A percentile compares a stretch with the other conserved stretches of the same genome.
These are phyloP conservation scores for Scutellaria minor DNA, from an alignment of 257 asterid genomes.

Conservation along the genomic window DNA sequence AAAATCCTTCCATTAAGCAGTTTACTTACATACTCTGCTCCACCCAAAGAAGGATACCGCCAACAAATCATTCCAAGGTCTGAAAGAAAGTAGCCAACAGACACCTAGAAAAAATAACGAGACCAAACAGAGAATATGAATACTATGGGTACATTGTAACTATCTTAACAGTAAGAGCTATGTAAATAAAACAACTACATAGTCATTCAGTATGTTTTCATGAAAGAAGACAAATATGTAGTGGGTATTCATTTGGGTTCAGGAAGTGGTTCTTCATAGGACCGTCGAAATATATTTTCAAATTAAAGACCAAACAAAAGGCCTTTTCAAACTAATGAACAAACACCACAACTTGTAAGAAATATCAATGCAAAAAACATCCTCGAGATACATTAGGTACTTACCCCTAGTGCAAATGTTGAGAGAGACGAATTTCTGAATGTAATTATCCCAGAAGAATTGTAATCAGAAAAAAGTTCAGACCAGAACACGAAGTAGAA, in stretches of 20 bases:
- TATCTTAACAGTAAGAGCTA: too few relatives aligned
- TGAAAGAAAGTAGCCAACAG: constrained; percentile 87
- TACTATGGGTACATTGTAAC: neutral
- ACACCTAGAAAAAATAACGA: constrained; percentile 54
- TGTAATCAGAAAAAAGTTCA: constrained; percentile 71
- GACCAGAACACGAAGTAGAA: constrained; percentile 90
- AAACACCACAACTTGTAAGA: neutral
- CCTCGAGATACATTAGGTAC: constrained; percentile 32
- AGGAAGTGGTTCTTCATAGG: too few relatives aligned
- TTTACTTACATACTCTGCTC: constrained; percentile 87
- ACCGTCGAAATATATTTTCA: too few relatives aligned
- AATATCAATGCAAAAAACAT: neutral
- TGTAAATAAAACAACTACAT: too few relatives aligned
- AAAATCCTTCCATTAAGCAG: constrained; percentile 25
- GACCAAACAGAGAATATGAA: constrained; percentile 32
- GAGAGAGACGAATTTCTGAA: constrained; percentile 75
- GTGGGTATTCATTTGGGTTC: too few relatives aligned
- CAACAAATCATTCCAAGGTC: constrained; percentile 97
- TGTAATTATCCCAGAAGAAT: constrained; percentile 59
- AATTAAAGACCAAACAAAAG: neutral
- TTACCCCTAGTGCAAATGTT: constrained; percentile 85
- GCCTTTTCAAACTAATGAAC: constrained; percentile 11
- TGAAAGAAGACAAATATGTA: neutral
- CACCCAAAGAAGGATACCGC: constrained; percentile 93
- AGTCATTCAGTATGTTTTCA: neutral